These are phyloP conservation scores for Saturnispora zaruensis DNA, from an alignment of 805 yeast genomes.

Conservation along the genomic window DNA sequence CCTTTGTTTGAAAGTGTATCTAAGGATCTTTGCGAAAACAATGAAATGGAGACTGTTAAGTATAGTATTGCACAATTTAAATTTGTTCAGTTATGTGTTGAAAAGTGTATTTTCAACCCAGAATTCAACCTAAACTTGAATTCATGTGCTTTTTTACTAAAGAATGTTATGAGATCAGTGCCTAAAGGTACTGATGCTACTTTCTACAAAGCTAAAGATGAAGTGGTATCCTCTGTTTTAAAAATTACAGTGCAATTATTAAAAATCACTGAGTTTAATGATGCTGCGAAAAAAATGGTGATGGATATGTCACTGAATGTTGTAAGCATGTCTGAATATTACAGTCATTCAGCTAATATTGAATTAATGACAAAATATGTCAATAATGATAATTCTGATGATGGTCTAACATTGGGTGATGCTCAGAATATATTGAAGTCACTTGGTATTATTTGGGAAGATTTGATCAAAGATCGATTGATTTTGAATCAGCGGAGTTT, in stretches of 20 bases:
- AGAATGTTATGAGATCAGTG: conserved; percentile 14
- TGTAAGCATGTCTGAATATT: conserved; percentile 15
- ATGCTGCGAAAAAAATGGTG: conserved; percentile 4
- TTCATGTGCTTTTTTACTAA: conserved; percentile 18
- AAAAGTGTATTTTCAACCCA: conserved; percentile 21
- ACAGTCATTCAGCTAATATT: conserved; percentile 17
- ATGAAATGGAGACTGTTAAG: conserved; percentile 16
- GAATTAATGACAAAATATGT: conserved; percentile 10
- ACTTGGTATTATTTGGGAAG: conserved; percentile 46
- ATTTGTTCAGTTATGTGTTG: conserved; percentile 20
- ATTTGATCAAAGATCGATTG: conserved; percentile 48
- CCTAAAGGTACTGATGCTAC: conserved; percentile 21
- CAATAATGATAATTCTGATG: conserved; percentile 6
- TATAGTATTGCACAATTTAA: conserved; percentile 20
- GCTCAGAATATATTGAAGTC: conserved; percentile 25
- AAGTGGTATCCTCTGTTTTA: conserved; percentile 28
- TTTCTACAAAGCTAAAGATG: conserved; percentile 38
- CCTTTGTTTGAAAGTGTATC: conserved; percentile 16
- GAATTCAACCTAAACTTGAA: conserved; percentile 15
- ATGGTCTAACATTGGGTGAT: conserved; percentile 13
- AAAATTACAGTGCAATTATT: conserved; percentile 12
- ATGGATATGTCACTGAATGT: conserved; percentile 12
- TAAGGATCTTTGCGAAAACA: conserved; percentile 11
- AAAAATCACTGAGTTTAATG: conserved; percentile 9
- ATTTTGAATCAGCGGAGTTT: conserved; percentile 56